phyloP scores from a whole-genome alignment of 371 early-diverging fungal species.

The Mucor racemosus region DNA sequence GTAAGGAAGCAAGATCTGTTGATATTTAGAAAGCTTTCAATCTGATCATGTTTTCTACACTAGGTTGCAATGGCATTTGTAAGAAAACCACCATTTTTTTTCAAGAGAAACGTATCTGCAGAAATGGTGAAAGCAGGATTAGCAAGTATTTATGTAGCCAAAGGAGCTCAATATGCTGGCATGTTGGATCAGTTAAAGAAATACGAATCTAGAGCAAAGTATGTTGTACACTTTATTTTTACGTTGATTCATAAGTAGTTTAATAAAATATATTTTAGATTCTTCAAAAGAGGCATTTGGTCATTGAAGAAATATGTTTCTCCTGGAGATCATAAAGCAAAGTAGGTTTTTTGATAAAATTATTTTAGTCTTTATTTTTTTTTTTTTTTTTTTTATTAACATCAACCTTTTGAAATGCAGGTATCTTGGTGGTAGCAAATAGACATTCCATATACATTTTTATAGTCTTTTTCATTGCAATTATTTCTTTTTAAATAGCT shows the following conservation, averaged over 20 bases:
- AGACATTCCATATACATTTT: constrained; percentile 1
- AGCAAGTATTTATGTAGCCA: constrained; percentile 70
- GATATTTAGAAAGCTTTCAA: not conserved
- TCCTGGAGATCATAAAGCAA: constrained; percentile 51
- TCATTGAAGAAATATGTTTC: constrained; percentile 42
- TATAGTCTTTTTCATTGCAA: not conserved
- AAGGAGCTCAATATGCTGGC: constrained; percentile 74
- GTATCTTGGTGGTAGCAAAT: constrained; percentile 2
- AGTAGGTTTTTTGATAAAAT: constrained; percentile 20
- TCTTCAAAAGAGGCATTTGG: constrained; percentile 44
- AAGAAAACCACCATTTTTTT: constrained; percentile 47
- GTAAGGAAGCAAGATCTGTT: constrained; percentile 33
- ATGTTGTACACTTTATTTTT: constrained; percentile 3
- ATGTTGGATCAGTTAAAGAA: constrained; percentile 47
- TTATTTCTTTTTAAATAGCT: constrained; percentile 49
- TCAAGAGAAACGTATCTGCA: constrained; percentile 65
- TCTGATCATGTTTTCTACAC: not conserved
- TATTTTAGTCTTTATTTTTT: too few species aligned
- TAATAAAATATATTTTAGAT: constrained; percentile 16
- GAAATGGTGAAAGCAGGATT: constrained; percentile 72
- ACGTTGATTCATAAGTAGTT: too few species aligned
- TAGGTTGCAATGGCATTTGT: constrained; percentile 71
- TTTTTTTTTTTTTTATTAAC: not conserved
- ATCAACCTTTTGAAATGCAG: not conserved
- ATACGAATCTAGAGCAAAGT: constrained; percentile 66